Conservation (phyloP, 1,284 basidiomycete genomes). For the Hymenochaete sp. region DNA sequence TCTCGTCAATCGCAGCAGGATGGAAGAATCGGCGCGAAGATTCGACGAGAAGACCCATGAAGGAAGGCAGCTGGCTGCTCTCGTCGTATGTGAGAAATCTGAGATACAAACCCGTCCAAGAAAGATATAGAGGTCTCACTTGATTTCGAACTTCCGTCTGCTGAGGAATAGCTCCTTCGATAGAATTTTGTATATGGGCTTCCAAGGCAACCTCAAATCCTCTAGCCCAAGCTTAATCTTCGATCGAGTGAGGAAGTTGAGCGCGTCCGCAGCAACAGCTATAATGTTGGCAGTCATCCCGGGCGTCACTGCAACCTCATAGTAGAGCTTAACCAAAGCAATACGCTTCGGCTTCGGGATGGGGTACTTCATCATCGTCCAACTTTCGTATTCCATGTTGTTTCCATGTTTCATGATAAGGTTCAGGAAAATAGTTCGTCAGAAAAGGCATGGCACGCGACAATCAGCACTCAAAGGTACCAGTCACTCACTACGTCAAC, state of each 20-base stretch:
- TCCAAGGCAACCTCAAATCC: conserved; percentile 86
- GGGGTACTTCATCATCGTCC: conserved; percentile 78
- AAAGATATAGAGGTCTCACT: conserved; percentile 34
- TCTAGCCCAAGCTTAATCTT: conserved; percentile 70
- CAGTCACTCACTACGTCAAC: conserved; percentile 56
- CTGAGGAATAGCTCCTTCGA: conserved; percentile 78
- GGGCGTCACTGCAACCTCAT: conserved; percentile 49
- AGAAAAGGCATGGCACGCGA: not conserved
- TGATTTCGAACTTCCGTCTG: conserved; percentile 75
- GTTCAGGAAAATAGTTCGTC: not conserved
- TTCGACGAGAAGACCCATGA: conserved; percentile 81
- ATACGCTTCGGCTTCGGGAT: conserved; percentile 76
- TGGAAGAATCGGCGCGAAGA: conserved; percentile 83
- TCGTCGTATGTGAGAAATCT: conserved; percentile 19
- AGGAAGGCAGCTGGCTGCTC: conserved; percentile 65
- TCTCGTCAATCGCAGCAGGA: conserved; percentile 80
- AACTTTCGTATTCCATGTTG: conserved; percentile 30
- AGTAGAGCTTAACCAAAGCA: conserved; percentile 74
- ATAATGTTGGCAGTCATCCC: conserved; percentile 55
- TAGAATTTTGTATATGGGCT: conserved; percentile 74
- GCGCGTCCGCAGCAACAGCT: conserved; percentile 48
- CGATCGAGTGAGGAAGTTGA: conserved; percentile 50
- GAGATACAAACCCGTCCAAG: not conserved
- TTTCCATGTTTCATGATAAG: not conserved
- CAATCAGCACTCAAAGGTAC: not conserved